Evolutionary conservation across 805 yeast genomes (phyloP).

Genomic region (Ogataea pilisensis): DNA sequence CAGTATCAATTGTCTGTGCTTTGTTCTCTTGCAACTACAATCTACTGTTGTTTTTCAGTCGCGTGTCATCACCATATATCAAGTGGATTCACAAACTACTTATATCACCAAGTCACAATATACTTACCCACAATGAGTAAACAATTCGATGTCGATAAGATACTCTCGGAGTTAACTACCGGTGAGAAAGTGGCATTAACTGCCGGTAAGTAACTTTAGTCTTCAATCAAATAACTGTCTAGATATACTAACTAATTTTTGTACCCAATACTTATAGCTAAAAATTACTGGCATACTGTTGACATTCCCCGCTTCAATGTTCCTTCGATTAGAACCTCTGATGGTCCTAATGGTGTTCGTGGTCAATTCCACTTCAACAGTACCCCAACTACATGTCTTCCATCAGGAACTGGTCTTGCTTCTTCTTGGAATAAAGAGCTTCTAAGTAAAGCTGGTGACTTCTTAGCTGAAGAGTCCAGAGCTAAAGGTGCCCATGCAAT

Average conservation of each 20-base stretch:
- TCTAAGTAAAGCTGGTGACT: conserved; percentile 34
- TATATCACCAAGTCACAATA: too few species aligned
- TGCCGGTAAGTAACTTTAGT: not conserved
- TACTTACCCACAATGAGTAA: not conserved
- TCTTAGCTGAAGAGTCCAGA: conserved; percentile 42
- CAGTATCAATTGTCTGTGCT: too few species aligned
- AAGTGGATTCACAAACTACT: too few species aligned
- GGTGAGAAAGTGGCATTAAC: not conserved
- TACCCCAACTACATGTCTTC: conserved; percentile 41
- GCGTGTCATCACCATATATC: too few species aligned
- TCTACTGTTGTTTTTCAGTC: too few species aligned
- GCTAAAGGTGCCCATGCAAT: conserved; percentile 40
- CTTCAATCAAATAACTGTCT: too few species aligned
- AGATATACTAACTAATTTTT: too few species aligned
- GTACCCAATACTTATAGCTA: too few species aligned
- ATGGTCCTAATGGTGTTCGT: conserved; percentile 48
- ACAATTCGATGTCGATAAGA: not conserved
- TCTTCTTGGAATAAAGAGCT: conserved; percentile 40
- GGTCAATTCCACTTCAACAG: conserved; percentile 40
- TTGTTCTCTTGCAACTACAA: too few species aligned
- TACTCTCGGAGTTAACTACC: not conserved
- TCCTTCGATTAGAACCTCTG: conserved; percentile 35
- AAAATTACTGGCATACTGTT: conserved; percentile 39
- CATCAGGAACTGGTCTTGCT: conserved; percentile 46
- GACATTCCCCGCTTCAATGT: conserved; percentile 32